A percentile compares a stretch with the other conserved stretches of the same genome.
Evolutionary conservation across 202 grass and related monocot species (phyloP).

Genomic region (Saccharum hybrid): DNA sequence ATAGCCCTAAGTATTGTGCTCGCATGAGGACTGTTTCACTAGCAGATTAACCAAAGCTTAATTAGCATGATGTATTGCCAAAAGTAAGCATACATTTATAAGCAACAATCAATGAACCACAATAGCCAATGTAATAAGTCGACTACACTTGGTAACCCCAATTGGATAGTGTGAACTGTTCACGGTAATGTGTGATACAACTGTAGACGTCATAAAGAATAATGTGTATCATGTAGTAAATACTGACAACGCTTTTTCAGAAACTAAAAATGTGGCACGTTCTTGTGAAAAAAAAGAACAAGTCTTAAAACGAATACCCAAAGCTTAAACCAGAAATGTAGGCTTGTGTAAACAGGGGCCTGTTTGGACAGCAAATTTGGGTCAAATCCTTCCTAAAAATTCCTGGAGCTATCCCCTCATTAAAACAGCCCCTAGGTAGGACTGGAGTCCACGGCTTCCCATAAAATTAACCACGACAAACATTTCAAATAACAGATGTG

Average conservation of each 20-base stretch:
- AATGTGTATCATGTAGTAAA: not conserved
- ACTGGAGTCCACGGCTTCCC: not conserved
- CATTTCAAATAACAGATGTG: not conserved
- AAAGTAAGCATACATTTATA: slow-evolving; percentile 23
- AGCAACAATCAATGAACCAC: not conserved
- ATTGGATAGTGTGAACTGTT: not conserved
- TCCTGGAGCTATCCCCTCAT: not conserved
- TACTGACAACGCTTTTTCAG: not conserved
- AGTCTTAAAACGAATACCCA: not conserved
- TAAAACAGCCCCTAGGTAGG: not conserved
- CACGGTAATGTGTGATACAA: not conserved
- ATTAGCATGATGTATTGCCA: not conserved
- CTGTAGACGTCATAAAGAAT: not conserved
- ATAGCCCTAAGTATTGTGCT: not conserved
- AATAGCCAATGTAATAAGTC: not conserved
- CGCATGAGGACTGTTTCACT: not conserved
- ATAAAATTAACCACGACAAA: slow-evolving; percentile 26
- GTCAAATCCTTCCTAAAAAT: slow-evolving; percentile 4
- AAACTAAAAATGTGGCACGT: not conserved
- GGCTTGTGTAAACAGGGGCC: not conserved
- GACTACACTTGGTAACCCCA: not conserved
- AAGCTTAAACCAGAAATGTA: not conserved
- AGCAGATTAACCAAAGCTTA: slow-evolving; percentile 12
- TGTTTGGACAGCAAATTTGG: not conserved
- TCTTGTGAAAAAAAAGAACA: not conserved